Evolutionary conservation across 306 rosid species (phyloP).

Genomic region (Citrullus mucosospermus): DNA sequence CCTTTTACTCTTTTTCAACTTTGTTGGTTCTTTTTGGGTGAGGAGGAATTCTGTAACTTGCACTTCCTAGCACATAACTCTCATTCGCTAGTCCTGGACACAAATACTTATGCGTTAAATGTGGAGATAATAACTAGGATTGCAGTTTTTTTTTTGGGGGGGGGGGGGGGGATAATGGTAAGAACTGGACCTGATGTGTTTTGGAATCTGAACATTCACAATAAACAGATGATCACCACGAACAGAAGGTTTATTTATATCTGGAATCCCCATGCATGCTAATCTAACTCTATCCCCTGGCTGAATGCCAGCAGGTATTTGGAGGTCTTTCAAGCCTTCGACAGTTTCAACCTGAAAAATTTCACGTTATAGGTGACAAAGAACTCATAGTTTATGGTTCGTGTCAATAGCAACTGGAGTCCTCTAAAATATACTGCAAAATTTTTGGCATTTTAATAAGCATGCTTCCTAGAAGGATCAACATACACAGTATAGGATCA

Average conservation of each 20-base stretch:
- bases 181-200: slow-evolving; percentile 50
- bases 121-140: too few relatives aligned
- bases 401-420: not conserved
- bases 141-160: too few relatives aligned
- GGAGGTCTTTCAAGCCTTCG: slow-evolving; percentile 63
- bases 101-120: too few relatives aligned
- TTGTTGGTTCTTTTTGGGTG: too few relatives aligned
- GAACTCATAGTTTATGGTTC: not conserved
- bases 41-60: too few relatives aligned
- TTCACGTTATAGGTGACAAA: slow-evolving; percentile 11
- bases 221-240: slow-evolving; percentile 83
- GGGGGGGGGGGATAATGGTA: not conserved
- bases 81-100: too few relatives aligned
- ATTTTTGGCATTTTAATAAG: not conserved
- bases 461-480: not conserved
- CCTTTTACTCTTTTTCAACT: too few relatives aligned
- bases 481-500: not conserved
- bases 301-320: slow-evolving; percentile 79
- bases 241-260: slow-evolving; percentile 59
- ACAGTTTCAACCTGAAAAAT: slow-evolving; percentile 78
- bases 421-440: not conserved
- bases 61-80: too few relatives aligned
- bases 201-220: slow-evolving; percentile 70
- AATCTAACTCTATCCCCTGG: slow-evolving; percentile 74
- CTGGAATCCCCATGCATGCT: slow-evolving; percentile 61